Conservation (phyloP, 2,329 filamentous ascomycete species). For the Phialophora expanda region DNA sequence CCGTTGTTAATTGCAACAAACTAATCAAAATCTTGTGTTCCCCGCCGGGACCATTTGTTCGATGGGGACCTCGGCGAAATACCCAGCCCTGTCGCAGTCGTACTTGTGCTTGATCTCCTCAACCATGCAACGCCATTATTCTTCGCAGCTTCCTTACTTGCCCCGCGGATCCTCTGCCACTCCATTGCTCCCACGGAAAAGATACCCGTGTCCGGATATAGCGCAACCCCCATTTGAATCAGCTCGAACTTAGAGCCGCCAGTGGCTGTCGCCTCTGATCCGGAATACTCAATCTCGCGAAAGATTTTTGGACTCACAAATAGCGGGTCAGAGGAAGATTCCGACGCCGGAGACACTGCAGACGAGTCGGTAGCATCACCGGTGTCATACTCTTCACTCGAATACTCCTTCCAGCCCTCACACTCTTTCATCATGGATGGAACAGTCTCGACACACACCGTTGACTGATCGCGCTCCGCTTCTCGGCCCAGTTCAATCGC, state of each 20-base stretch:
- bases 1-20: background rate
- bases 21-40: background rate
- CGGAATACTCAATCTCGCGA: background rate
- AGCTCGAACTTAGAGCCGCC: background rate
- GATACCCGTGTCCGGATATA: background rate
- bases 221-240: background rate
- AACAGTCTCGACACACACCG: constrained; percentile 3
- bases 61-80: background rate
- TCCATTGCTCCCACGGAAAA: background rate
- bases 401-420: background rate
- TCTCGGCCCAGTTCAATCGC: constrained; percentile 13
- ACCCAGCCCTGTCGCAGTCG: background rate
- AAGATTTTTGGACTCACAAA: background rate
- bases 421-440: background rate
- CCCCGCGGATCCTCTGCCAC: background rate
- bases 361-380: background rate
- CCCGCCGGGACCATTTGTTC: background rate
- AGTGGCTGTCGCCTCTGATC: background rate
- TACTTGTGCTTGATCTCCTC: background rate
- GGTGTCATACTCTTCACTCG: background rate
- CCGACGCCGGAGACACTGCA: background rate
- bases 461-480: constrained; percentile 16
- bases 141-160: background rate
- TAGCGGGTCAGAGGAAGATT: background rate
- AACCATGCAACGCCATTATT: too few species aligned